Conservation (phyloP, 257 asterid species). For the Buddleja alternifolia region DNA sequence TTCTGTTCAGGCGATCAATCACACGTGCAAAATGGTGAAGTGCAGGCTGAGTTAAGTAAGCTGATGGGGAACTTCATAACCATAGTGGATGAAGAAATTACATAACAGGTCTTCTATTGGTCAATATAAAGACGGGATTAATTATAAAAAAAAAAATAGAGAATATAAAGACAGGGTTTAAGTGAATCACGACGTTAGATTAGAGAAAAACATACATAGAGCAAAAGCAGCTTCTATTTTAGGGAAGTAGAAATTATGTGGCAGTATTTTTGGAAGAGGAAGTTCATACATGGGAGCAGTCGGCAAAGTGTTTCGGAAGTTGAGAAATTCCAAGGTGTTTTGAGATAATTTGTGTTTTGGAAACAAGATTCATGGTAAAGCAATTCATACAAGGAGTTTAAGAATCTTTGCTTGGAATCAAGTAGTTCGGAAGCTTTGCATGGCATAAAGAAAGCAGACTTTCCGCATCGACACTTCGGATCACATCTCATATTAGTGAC, state of each 20-base stretch:
- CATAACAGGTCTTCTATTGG: neutral
- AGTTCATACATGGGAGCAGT: too few relatives aligned
- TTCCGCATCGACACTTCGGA: too few relatives aligned
- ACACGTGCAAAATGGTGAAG: conserved; percentile 39
- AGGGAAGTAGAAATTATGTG: neutral
- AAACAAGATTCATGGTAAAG: neutral
- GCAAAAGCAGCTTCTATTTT: neutral
- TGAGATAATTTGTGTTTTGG: neutral
- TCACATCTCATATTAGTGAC: too few relatives aligned
- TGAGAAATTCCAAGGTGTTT: too few relatives aligned
- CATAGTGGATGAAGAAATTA: conserved; percentile 27
- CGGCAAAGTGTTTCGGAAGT: neutral
- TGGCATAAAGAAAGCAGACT: too few relatives aligned
- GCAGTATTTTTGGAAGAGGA: too few relatives aligned
- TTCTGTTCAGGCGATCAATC: conserved; percentile 64
- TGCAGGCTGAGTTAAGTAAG: conserved; percentile 44
- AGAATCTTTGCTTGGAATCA: too few relatives aligned
- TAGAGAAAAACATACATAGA: neutral
- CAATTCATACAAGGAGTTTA: neutral
- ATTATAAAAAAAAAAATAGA: too few relatives aligned
- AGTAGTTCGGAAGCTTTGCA: too few relatives aligned
- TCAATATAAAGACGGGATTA: neutral
- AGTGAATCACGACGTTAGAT: too few relatives aligned
- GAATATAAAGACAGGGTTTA: neutral
- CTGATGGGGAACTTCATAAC: conserved; percentile 44